Evolutionary conservation across 2,329 filamentous ascomycete genomes (phyloP), one percentile per base, ranked within the genome.

Genomic region (Aspergillus clavatus): DNA sequence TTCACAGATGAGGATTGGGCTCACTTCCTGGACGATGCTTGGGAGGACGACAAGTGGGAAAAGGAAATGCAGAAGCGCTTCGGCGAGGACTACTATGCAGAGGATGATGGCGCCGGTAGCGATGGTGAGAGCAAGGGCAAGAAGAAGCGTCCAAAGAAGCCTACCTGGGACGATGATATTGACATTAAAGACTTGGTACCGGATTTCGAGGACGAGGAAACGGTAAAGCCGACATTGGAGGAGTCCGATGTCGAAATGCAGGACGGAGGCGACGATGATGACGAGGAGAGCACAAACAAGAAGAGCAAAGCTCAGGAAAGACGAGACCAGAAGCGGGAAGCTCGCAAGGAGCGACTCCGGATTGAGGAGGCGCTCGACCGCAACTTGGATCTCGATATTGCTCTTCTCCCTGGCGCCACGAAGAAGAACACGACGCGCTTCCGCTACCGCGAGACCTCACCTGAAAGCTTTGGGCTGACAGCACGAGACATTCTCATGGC

Each of bases 81-180:
- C 60, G 89, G 87, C 43, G 88, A 96, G 11, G 79, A 86, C 7
- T 98, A 98, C 72, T 98, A 98, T 59, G 86, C 83, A 7, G 78
- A 84, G 40, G 69, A 72, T 8, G 82, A 87, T 10, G 77, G 72
- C 3, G 75, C 68, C 6, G 72, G 63, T n/a, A 75, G 71, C 39
- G 78, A 72, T 31, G 69, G 70, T 14, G 63, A 60, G 54, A 48
- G 38, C 46, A 62, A 40, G 44, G 42, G 43, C 22, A 82, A 80
- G 64, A 82, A 80, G 61, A 82, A 81, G 54, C 83, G 76, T 52
- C 70, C 79, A 7, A 89, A 87, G 76, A 95, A 95, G 71, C 89
- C 88, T 7, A 87, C 82, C 51, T 98, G 91, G 86, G 88, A 96
- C 58, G 89, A 97, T 60, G 93, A 98, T 63, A 96, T 98, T 58